Base-by-base conservation (phyloP, 139 green algal genomes). In the Marvania coccoides region DNA sequence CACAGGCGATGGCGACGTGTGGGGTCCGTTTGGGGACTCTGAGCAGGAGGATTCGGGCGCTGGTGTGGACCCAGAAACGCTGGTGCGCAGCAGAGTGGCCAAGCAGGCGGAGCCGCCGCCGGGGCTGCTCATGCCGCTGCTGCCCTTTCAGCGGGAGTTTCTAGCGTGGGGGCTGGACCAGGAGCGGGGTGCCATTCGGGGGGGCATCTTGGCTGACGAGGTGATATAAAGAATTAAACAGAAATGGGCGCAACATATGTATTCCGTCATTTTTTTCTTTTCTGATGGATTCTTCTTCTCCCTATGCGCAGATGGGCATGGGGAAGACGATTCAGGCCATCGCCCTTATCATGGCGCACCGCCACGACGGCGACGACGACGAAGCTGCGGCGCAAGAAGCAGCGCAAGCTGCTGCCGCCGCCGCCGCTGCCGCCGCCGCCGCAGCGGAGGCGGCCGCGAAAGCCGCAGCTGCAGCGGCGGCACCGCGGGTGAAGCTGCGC, bases 61-160 rank as follows among this genome's bases (percentile, higher is more conserved):
- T n/a, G n/a, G n/a, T n/a, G 10, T 64, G 6, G 58, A 79, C 35
- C 48, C 35, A 2, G 69, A 75, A 6, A 26, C 48, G 6, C 36
- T 79, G 9, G 68, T 75, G 15, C 56, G 40, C 10, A 70, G 47
- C 39, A 79, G 61, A 55, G 72, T 75, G 30, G 10, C 61, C 6
- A 48, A 47, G 33, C 13, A 37, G 28, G 42, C 12, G 51, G 86
- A 88, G 61, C 82, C 84, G 31, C 75, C 83, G 10, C 60, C 76
- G 2, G 81, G 85, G 56, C 72, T 97, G 26, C 75, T 95, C 28
- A 85, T 96, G 85, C 63, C 75, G 34, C 83, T 98, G 72, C 82
- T 98, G 72, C 88, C 89, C 2, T 97, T 92, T 76, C 92, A 98
- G 76, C 90, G 89, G 74, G 72, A 94, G 67, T 96, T 93, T 67